phyloP scores from a whole-genome alignment of 2,329 filamentous ascomycete genomes.

The Trichoderma semiorbis region DNA sequence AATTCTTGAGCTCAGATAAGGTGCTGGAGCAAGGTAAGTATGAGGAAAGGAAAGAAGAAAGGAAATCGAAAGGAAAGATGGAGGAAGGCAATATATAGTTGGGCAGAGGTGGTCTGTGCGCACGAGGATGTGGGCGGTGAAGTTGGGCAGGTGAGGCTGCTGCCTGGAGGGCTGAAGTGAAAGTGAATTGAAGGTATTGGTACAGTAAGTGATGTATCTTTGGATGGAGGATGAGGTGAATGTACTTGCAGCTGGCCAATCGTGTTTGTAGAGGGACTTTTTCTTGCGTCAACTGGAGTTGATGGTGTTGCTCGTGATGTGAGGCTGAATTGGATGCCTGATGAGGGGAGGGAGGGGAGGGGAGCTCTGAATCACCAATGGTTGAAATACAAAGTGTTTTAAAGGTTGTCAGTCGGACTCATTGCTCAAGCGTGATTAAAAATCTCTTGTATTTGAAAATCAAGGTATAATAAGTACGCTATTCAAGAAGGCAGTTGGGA shows the following conservation, averaged over 20 bases:
- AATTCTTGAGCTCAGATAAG: conserved; percentile 40
- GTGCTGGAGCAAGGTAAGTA: conserved; percentile 49
- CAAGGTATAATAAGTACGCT: too few species aligned
- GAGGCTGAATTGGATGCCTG: neutral
- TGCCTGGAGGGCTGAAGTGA: conserved; percentile 5
- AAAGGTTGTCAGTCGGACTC: neutral
- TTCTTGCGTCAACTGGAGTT: neutral
- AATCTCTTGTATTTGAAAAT: too few species aligned
- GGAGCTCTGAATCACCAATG: neutral
- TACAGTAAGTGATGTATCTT: neutral
- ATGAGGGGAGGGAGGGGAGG: neutral
- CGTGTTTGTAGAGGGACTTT: neutral
- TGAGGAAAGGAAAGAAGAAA: conserved; percentile 40
- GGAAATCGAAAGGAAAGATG: neutral
- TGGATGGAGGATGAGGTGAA: neutral
- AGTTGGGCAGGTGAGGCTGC: neutral
- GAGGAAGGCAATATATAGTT: conserved; percentile 11
- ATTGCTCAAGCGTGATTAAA: neutral
- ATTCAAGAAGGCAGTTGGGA: too few species aligned
- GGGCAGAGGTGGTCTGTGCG: conserved; percentile 12
- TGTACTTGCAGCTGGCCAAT: neutral
- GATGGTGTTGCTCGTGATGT: neutral
- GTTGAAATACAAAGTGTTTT: neutral
- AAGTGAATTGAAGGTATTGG: neutral
- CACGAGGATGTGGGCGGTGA: conserved; percentile 18